These are phyloP conservation scores for Pleurotus sapidus DNA, from an alignment of 768 basidiomycete species.

Conservation along the genomic window DNA sequence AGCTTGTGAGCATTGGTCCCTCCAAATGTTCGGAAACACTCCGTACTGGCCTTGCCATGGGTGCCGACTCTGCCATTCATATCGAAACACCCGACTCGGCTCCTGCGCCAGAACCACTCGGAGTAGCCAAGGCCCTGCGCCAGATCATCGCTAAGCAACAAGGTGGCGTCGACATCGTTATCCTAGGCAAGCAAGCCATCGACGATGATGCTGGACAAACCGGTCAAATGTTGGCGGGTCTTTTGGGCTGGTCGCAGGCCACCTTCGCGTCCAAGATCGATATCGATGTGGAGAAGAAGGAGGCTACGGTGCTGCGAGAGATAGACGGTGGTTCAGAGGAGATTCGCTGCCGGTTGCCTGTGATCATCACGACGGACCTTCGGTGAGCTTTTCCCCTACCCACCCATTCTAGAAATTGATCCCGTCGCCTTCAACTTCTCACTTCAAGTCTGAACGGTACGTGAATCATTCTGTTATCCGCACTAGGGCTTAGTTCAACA, in stretches of 20 bases:
- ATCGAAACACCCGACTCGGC: slow-evolving; percentile 76
- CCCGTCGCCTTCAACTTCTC: background rate
- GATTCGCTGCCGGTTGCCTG: slow-evolving; percentile 73
- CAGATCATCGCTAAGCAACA: slow-evolving; percentile 67
- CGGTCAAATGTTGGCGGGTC: slow-evolving; percentile 94
- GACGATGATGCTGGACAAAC: slow-evolving; percentile 96
- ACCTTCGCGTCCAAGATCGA: slow-evolving; percentile 91
- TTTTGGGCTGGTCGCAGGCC: slow-evolving; percentile 91
- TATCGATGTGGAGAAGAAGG: slow-evolving; percentile 58
- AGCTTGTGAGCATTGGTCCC: slow-evolving; percentile 92
- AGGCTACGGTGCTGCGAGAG: slow-evolving; percentile 78
- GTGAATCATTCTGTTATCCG: background rate
- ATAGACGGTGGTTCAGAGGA: slow-evolving; percentile 94
- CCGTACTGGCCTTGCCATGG: slow-evolving; percentile 97
- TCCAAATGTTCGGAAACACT: slow-evolving; percentile 87
- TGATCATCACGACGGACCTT: slow-evolving; percentile 90
- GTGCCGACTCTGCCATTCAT: slow-evolving; percentile 91
- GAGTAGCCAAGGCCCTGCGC: slow-evolving; percentile 82
- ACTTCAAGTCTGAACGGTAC: slow-evolving; percentile 71
- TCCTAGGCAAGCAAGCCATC: slow-evolving; percentile 97
- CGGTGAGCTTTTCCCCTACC: slow-evolving; percentile 47
- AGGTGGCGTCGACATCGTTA: slow-evolving; percentile 76
- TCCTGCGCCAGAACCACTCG: slow-evolving; percentile 84
- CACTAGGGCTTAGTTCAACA: background rate
- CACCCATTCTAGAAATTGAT: background rate